These are phyloP conservation scores for Wallacemonas sp. DNA, from an alignment of 208 protist species.

Conservation along the genomic window DNA sequence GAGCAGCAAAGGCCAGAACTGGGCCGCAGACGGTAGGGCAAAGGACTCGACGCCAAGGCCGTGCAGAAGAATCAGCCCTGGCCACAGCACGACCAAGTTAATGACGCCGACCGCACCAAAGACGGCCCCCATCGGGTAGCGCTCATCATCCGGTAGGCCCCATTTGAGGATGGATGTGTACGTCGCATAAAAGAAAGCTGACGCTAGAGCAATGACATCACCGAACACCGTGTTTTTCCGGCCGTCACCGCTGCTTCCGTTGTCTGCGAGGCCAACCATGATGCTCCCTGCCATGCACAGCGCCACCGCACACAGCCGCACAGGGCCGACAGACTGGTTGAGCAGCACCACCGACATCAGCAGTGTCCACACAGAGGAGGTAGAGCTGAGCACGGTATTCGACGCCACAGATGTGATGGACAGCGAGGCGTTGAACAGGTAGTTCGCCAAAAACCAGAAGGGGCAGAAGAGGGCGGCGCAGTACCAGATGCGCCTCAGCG, in stretches of 20 bases:
- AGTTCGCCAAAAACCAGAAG: constrained; percentile 91
- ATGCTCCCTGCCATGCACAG: constrained; percentile 64
- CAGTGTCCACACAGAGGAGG: constrained; percentile 85
- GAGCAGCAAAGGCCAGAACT: constrained; percentile 72
- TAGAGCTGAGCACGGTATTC: constrained; percentile 88
- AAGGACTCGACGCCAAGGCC: constrained; percentile 62
- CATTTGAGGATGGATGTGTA: constrained; percentile 88
- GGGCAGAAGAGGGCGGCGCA: constrained; percentile 80
- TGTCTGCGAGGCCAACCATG: constrained; percentile 70
- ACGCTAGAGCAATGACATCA: constrained; percentile 69
- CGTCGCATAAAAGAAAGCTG: constrained; percentile 86
- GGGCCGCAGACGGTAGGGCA: constrained; percentile 38
- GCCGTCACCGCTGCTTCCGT: constrained; percentile 7
- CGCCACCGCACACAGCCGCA: constrained; percentile 55
- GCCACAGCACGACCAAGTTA: constrained; percentile 79
- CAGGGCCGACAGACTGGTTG: constrained; percentile 37
- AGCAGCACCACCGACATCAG: constrained; percentile 76
- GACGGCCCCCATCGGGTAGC: constrained; percentile 83
- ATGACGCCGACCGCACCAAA: constrained; percentile 86
- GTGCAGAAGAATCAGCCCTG: constrained; percentile 63
- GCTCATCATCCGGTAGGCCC: constrained; percentile 78
- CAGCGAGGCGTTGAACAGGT: constrained; percentile 90
- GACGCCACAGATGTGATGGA: constrained; percentile 84
- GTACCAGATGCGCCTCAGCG: constrained; percentile 59
- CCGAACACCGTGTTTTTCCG: constrained; percentile 42